Evolutionary conservation across 2,329 filamentous ascomycete genomes (phyloP), one percentile per base, ranked within the genome.

Genomic region (Leptosphaerulina australis): DNA sequence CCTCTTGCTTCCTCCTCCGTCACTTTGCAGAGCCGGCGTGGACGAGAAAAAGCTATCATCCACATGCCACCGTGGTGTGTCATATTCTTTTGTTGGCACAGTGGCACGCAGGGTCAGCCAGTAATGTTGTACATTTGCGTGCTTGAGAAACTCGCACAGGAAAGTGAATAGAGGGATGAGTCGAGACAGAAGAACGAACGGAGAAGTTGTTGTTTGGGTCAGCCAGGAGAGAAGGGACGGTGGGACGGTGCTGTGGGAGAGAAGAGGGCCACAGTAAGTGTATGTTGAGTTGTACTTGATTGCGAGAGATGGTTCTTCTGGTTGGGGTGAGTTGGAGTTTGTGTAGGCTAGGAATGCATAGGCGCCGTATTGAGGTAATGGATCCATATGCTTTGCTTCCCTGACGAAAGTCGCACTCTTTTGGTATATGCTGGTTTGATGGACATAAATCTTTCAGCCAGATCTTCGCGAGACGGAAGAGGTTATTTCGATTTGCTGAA

Each of bases 31-130:
- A 18, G 9, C 31, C 15, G 31, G 15, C 3, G 11, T 25, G 22
- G 36, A 12, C 2, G 41, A 25, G 58, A 72, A 81, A 61, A 81
- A 80, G 12, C 77, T 62, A 46, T 81, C 77, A 53, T 81, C 79
- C 0, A 76, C 76, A 50, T 81, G 79, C 79, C 78, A 81, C 36
- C 79, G 65, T 0, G 76, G 74, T 8, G 55, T 64, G 53, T 81
- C 74, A 58, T 73, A 81, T 20, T 79, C 76, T 24, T 56, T 34
- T 0, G 75, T 77, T 0, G 75, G 68, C 31, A 63, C 74, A 0
- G 76, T 77, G 38, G 78, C 77, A 35, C 78, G 76, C 44, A 81
- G 72, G 0, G 78, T 80, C 10, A 81, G 56, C 69, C 78, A 79
- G 56, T 79, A 81, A 58, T 79, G 64, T 3, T 66, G 55, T 4